Evolutionary conservation across 805 yeast species (phyloP).

Genomic region (Ogataea trehaloabstinens): DNA sequence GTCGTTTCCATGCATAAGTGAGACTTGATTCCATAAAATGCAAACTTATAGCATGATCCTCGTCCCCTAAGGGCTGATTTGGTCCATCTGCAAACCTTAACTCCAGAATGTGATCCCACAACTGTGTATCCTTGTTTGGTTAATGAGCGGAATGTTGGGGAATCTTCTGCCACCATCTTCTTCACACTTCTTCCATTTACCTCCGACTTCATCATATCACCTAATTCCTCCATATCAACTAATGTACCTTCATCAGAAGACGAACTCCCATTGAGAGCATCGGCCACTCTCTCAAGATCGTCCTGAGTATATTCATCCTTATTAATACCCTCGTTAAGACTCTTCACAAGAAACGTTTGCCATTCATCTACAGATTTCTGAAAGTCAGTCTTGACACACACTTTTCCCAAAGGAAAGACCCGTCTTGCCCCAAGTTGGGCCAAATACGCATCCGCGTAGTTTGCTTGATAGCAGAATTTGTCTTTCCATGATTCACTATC

Average conservation of each 20-base stretch:
- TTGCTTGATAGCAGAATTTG: slow-evolving; percentile 85
- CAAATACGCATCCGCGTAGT: slow-evolving; percentile 66
- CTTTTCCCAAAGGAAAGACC: slow-evolving; percentile 76
- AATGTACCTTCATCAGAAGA: slow-evolving; percentile 42
- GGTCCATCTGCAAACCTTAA: slow-evolving; percentile 94
- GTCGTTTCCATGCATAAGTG: slow-evolving; percentile 96
- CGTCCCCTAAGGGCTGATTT: slow-evolving; percentile 91
- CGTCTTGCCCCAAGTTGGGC: slow-evolving; percentile 86
- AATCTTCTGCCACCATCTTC: slow-evolving; percentile 85
- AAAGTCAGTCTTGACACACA: slow-evolving; percentile 74
- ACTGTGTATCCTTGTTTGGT: slow-evolving; percentile 93
- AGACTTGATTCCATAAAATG: slow-evolving; percentile 85
- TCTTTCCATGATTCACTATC: slow-evolving; percentile 81
- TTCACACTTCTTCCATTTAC: slow-evolving; percentile 41
- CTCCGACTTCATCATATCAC: slow-evolving; percentile 44
- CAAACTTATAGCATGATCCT: slow-evolving; percentile 91
- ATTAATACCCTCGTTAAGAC: slow-evolving; percentile 71
- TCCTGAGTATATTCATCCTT: slow-evolving; percentile 37
- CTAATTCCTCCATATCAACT: slow-evolving; percentile 90
- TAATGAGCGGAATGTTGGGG: slow-evolving; percentile 83
- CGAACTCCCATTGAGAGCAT: slow-evolving; percentile 16
- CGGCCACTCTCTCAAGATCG: slow-evolving; percentile 13
- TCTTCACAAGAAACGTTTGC: slow-evolving; percentile 56
- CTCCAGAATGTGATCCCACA: slow-evolving; percentile 94
- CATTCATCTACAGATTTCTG: slow-evolving; percentile 62